These are phyloP conservation scores for Exophiala sp. DNA, from an alignment of 2,329 filamentous ascomycete species.

Conservation along the genomic window DNA sequence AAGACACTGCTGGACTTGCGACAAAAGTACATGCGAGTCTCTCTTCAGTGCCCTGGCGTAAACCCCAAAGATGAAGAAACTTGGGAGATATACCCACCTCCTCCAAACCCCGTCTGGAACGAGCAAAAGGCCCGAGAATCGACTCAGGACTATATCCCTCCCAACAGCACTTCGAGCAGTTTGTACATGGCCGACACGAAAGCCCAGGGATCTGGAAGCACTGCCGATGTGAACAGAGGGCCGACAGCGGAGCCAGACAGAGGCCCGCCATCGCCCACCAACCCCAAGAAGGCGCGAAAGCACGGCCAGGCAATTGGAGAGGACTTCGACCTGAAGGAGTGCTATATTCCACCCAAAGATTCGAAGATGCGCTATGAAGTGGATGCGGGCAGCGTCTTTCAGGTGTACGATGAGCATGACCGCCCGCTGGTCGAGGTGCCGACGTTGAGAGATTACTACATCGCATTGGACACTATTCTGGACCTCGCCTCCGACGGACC, in stretches of 20 bases:
- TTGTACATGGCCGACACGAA: constrained; percentile 25
- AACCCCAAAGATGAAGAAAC: constrained; percentile 79
- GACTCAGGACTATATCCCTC: constrained; percentile 12
- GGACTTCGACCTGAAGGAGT: constrained; percentile 72
- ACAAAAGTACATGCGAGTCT: constrained; percentile 81
- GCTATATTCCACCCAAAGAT: constrained; percentile 67
- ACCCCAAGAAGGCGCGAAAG: constrained; percentile 62
- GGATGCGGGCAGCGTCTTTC: constrained; percentile 81
- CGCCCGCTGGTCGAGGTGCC: constrained; percentile 76
- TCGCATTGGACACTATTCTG: constrained; percentile 82
- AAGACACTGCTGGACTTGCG: constrained; percentile 82
- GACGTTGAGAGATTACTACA: constrained; percentile 89
- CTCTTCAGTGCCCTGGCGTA: constrained; percentile 71
- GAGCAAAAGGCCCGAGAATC: constrained; percentile 47
- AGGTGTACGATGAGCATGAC: constrained; percentile 68
- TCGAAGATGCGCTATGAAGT: constrained; percentile 67
- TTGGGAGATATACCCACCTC: constrained; percentile 87
- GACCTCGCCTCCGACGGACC: constrained; percentile 91
- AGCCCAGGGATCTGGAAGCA: constrained; percentile 10
- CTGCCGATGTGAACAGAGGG: constrained; percentile 12
- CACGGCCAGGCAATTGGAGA: constrained; percentile 85
- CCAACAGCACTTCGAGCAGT: constrained; percentile 31
- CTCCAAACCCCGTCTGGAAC: constrained; percentile 85
- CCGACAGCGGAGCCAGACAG: constrained; percentile 30
- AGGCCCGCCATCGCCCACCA: constrained; percentile 38